Evolutionary conservation across 495 filamentous ascomycete genomes (phyloP).

Genomic region (Aspergillus mulundensis): DNA sequence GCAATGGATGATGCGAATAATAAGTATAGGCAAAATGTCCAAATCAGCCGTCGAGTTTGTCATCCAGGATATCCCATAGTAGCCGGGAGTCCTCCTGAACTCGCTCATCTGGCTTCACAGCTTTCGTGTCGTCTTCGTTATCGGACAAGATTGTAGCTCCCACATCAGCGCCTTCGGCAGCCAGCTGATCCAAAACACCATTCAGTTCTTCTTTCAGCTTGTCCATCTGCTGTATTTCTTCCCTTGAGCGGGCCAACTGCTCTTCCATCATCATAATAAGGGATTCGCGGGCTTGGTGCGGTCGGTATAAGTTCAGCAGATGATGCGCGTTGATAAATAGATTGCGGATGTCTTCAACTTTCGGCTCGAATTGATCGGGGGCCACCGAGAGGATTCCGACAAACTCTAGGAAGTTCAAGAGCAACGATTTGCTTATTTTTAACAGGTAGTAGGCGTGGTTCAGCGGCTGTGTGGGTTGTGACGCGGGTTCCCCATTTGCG

Average conservation of each 20-base stretch:
- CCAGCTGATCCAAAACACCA: slow-evolving; percentile 60
- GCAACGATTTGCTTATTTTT: slow-evolving; percentile 70
- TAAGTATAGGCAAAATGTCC: not conserved
- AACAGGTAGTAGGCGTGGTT: slow-evolving; percentile 75
- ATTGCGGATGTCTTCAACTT: slow-evolving; percentile 70
- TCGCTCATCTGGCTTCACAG: slow-evolving; percentile 14
- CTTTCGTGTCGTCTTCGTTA: slow-evolving; percentile 2
- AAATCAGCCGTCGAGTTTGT: slow-evolving; percentile 7
- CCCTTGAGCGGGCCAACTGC: slow-evolving; percentile 65
- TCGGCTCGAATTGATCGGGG: slow-evolving; percentile 56
- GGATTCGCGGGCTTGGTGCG: slow-evolving; percentile 90
- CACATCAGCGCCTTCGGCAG: slow-evolving; percentile 36
- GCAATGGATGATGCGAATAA: not conserved
- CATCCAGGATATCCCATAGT: slow-evolving; percentile 39
- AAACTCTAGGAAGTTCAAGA: slow-evolving; percentile 83
- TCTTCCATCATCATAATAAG: slow-evolving; percentile 91
- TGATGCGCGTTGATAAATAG: slow-evolving; percentile 86
- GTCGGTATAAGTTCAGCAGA: slow-evolving; percentile 88
- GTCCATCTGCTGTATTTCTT: slow-evolving; percentile 74
- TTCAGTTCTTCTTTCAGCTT: slow-evolving; percentile 69
- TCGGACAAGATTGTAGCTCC: slow-evolving; percentile 7
- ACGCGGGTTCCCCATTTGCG: slow-evolving; percentile 34
- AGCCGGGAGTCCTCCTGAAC: slow-evolving; percentile 25
- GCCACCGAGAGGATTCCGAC: slow-evolving; percentile 63
- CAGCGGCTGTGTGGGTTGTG: slow-evolving; percentile 37